phyloP scores from a whole-genome alignment of 441 rosid genomes.

The Mallotus japonicus region DNA sequence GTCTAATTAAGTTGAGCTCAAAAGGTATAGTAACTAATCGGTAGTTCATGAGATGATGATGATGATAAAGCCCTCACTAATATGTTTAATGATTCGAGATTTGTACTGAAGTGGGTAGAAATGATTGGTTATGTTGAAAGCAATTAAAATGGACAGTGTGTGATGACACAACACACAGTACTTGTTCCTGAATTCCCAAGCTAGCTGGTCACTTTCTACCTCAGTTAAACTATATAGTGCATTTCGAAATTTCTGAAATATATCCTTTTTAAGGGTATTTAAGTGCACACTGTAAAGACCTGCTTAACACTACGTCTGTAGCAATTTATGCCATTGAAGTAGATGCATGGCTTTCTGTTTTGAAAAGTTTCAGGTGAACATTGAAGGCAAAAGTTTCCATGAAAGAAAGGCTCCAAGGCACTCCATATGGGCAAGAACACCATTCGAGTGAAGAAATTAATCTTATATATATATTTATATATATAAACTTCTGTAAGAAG shows the following conservation, averaged over 20 bases:
- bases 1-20: not conserved
- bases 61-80: not conserved
- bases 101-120: conserved; percentile 3
- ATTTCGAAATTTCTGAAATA: conserved; percentile 38
- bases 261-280: conserved; percentile 26
- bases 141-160: not conserved
- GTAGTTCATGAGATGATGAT: not conserved
- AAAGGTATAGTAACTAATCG: not conserved
- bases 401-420: conserved; percentile 79
- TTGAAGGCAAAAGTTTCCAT: conserved; percentile 59
- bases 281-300: conserved; percentile 25
- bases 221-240: conserved; percentile 15
- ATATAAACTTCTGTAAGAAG: conserved; percentile 13
- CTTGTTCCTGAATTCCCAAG: conserved; percentile 15
- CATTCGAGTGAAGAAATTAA: conserved; percentile 40
- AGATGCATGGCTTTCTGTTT: conserved; percentile 39
- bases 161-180: not conserved
- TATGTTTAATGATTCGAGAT: conserved; percentile 2
- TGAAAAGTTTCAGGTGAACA: conserved; percentile 53
- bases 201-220: conserved; percentile 22
- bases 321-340: conserved; percentile 34
- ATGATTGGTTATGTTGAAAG: conserved; percentile 14
- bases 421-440: conserved; percentile 61
- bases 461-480: not conserved
- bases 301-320: conserved; percentile 17